Conservation (phyloP, 2,329 filamentous ascomycete genomes). For the Monosporascus ibericus region DNA sequence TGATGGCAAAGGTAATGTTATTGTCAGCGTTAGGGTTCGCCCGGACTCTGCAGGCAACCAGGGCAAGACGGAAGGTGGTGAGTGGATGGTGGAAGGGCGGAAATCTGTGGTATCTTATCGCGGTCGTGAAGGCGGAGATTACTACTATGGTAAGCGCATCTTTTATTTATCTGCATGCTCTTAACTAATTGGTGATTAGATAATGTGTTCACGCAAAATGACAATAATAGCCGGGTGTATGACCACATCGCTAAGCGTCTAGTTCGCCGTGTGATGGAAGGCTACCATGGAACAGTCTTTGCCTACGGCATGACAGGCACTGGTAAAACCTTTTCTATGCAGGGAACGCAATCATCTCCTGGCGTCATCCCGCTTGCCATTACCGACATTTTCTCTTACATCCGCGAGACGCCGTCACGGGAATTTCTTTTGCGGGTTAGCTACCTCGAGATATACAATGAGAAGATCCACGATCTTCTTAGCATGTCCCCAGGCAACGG, state of each 20-base stretch:
- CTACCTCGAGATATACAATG: slow-evolving; percentile 98
- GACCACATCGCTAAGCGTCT: slow-evolving; percentile 90
- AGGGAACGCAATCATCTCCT: slow-evolving; percentile 89
- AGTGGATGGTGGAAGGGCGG: slow-evolving; percentile 89
- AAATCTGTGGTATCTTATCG: slow-evolving; percentile 75
- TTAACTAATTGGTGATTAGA: slow-evolving; percentile 45
- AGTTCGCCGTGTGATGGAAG: slow-evolving; percentile 96
- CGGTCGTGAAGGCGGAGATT: slow-evolving; percentile 87
- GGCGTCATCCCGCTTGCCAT: slow-evolving; percentile 96
- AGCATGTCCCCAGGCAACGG: slow-evolving; percentile 61
- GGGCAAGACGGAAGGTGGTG: slow-evolving; percentile 55
- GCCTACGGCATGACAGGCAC: slow-evolving; percentile 99
- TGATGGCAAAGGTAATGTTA: slow-evolving; percentile 87
- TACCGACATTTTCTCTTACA: slow-evolving; percentile 98
- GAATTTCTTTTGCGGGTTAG: slow-evolving; percentile 94
- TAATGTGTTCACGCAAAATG: slow-evolving; percentile 91
- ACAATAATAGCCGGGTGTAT: slow-evolving; percentile 92
- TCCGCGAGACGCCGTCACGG: slow-evolving; percentile 88
- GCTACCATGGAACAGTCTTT: slow-evolving; percentile 96
- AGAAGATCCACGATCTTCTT: slow-evolving; percentile 90
- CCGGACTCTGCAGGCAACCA: slow-evolving; percentile 67
- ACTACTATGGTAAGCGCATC: slow-evolving; percentile 69
- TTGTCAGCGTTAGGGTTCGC: slow-evolving; percentile 90
- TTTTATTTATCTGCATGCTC: slow-evolving; percentile 5
- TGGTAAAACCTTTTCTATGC: slow-evolving; percentile 99